Evolutionary conservation across 2,329 filamentous ascomycete species (phyloP).

Genomic region (Cercospora zeina): DNA sequence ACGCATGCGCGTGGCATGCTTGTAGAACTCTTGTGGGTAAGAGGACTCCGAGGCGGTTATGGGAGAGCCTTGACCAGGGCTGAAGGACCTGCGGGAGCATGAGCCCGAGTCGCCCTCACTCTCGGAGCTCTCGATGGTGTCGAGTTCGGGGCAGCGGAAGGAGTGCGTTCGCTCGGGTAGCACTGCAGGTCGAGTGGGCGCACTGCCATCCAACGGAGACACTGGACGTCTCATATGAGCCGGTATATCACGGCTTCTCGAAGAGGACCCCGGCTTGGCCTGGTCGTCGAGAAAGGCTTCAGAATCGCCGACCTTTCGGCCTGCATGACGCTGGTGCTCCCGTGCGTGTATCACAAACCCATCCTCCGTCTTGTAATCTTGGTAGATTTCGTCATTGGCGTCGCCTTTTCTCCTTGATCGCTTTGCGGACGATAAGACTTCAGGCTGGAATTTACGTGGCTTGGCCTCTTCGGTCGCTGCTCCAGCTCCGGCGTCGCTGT

Average conservation of each 20-base stretch:
- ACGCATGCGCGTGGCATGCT: conserved; percentile 56
- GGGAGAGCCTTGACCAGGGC: conserved; percentile 42
- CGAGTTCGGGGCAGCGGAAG: conserved; percentile 61
- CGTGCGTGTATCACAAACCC: conserved; percentile 35
- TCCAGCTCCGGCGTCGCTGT: conserved; percentile 24
- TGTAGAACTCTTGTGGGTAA: conserved; percentile 45
- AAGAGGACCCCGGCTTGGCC: conserved; percentile 13
- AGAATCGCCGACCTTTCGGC: conserved; percentile 24
- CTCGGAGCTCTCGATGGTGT: conserved; percentile 62
- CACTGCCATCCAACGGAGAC: conserved; percentile 39
- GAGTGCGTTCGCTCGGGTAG: conserved; percentile 49
- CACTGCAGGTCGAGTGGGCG: conserved; percentile 41
- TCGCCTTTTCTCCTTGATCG: conserved; percentile 69
- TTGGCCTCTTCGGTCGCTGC: conserved; percentile 17
- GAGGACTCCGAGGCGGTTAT: conserved; percentile 53
- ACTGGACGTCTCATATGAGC: conserved; percentile 32
- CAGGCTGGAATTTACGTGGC: conserved; percentile 67
- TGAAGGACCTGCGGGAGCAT: conserved; percentile 48
- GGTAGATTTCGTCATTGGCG: conserved; percentile 60
- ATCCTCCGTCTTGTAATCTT: conserved; percentile 67
- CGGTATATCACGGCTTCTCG: conserved; percentile 25
- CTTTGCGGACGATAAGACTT: conserved; percentile 77
- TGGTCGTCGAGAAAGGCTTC: conserved; percentile 15
- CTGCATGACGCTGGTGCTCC: conserved; percentile 37
- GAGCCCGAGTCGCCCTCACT: conserved; percentile 45